Evolutionary conservation across 768 basidiomycete species (phyloP).

Genomic region (Leccinum imitatum): DNA sequence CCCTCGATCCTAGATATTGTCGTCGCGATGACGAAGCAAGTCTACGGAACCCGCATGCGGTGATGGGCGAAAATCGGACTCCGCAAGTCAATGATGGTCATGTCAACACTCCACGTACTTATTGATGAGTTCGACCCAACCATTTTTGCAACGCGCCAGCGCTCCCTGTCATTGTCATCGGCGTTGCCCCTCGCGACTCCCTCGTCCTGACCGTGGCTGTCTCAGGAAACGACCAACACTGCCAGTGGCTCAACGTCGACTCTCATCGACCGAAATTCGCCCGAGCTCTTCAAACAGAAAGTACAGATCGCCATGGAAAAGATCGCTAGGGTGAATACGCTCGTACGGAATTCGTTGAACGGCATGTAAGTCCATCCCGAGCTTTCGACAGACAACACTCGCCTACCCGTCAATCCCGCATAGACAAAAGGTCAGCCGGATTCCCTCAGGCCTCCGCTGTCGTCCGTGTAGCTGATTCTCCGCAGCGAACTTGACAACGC

Average conservation of each 20-base stretch:
- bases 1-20: no score
- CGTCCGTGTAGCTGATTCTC: no score
- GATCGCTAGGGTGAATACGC: conserved; percentile 38
- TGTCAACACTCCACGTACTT: no score
- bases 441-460: conserved; percentile 11
- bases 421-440: conserved; percentile 51
- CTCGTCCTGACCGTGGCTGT: conserved; percentile 23
- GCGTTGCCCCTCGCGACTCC: conserved; percentile 21
- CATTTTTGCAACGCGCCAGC: no score
- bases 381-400: conserved; percentile 38
- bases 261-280: conserved; percentile 53
- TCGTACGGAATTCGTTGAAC: conserved; percentile 44
- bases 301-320: no score
- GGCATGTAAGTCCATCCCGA: conserved; percentile 48
- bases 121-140: no score
- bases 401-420: conserved; percentile 57
- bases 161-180: background rate
- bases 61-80: no score
- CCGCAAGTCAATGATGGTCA: no score
- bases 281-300: conserved; percentile 55
- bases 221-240: conserved; percentile 25
- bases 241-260: no score
- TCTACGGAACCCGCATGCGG: no score
- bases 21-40: no score
- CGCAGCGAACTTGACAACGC: no score